Percentiles rank a stretch among this genome's conserved stretches.
Evolutionary conservation across 345 rosid genomes (phyloP).

Genomic region (Heritiera fomes): DNA sequence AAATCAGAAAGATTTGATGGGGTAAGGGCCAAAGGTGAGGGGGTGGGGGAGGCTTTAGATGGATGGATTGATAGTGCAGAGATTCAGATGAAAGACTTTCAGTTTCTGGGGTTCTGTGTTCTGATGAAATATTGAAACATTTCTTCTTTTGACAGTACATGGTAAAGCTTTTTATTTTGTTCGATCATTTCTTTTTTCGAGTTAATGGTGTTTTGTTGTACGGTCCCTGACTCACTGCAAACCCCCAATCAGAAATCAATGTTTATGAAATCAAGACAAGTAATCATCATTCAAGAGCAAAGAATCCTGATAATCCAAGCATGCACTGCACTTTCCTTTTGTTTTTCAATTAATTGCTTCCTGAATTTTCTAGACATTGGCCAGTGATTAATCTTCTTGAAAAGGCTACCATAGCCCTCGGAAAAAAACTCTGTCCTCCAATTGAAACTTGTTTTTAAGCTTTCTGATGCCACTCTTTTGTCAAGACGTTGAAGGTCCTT

Average conservation of each 20-base stretch:
- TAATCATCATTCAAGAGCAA: conserved; percentile 8
- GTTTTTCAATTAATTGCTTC: background rate
- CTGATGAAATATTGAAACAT: conserved; percentile 32
- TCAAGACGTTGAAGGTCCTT: conserved; percentile 9
- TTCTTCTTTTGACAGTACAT: conserved; percentile 48
- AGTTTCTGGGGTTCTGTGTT: conserved; percentile 41
- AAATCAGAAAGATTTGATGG: conserved; percentile 69
- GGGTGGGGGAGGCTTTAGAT: conserved; percentile 28
- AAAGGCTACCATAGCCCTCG: conserved; percentile 7
- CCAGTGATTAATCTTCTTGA: background rate
- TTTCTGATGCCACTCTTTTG: background rate
- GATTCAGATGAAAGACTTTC: conserved; percentile 25
- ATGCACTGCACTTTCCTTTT: background rate
- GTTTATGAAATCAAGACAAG: conserved; percentile 31
- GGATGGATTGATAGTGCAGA: conserved; percentile 9
- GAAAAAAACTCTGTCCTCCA: background rate
- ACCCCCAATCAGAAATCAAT: conserved; percentile 20
- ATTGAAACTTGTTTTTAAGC: background rate
- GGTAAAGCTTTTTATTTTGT: conserved; percentile 27
- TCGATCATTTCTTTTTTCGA: conserved; percentile 31
- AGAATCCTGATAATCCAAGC: conserved; percentile 15
- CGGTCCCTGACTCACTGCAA: conserved; percentile 16
- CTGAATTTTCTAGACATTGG: no score
- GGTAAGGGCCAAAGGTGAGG: conserved; percentile 51
- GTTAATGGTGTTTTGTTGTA: conserved; percentile 25